Percentiles rank a stretch among this genome's conserved stretches.
Evolutionary conservation across 2,329 filamentous ascomycete genomes (phyloP).

Genomic region (Alternaria infectoria): DNA sequence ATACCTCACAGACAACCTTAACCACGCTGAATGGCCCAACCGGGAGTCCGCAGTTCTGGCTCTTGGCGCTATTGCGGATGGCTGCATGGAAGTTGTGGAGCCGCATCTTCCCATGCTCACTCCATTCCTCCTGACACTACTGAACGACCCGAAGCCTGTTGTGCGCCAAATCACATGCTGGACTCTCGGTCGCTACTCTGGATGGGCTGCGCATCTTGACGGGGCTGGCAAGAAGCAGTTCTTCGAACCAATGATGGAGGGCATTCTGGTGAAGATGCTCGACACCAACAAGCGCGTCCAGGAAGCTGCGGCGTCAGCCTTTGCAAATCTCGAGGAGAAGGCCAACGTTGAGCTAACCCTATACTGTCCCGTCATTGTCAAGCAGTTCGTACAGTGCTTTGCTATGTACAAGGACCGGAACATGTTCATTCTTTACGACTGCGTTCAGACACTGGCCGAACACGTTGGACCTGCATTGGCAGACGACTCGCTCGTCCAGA

Average conservation of each 20-base stretch:
- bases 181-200: slow-evolving; percentile 91
- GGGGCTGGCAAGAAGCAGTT: slow-evolving; percentile 74
- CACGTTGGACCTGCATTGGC: slow-evolving; percentile 83
- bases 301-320: slow-evolving; percentile 92
- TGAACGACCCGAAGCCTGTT: slow-evolving; percentile 85
- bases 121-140: slow-evolving; percentile 84
- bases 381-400: slow-evolving; percentile 92
- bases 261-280: slow-evolving; percentile 91
- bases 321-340: slow-evolving; percentile 95
- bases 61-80: slow-evolving; percentile 91
- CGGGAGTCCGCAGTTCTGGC: slow-evolving; percentile 94
- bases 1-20: slow-evolving; percentile 88
- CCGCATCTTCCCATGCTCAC: slow-evolving; percentile 91
- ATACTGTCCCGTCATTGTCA: slow-evolving; percentile 88
- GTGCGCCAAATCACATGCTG: slow-evolving; percentile 98
- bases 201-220: slow-evolving; percentile 82
- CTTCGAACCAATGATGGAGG: slow-evolving; percentile 97
- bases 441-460: slow-evolving; percentile 94
- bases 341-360: slow-evolving; percentile 80
- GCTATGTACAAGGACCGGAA: slow-evolving; percentile 96
- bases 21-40: slow-evolving; percentile 87
- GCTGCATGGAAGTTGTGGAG: slow-evolving; percentile 86
- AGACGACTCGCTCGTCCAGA: slow-evolving; percentile 77
- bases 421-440: slow-evolving; percentile 99
- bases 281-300: slow-evolving; percentile 98